Percentiles rank a stretch among this genome's conserved stretches.
Conservation (phyloP, 2,329 filamentous ascomycete species). For the Colletotrichum tropicale region DNA sequence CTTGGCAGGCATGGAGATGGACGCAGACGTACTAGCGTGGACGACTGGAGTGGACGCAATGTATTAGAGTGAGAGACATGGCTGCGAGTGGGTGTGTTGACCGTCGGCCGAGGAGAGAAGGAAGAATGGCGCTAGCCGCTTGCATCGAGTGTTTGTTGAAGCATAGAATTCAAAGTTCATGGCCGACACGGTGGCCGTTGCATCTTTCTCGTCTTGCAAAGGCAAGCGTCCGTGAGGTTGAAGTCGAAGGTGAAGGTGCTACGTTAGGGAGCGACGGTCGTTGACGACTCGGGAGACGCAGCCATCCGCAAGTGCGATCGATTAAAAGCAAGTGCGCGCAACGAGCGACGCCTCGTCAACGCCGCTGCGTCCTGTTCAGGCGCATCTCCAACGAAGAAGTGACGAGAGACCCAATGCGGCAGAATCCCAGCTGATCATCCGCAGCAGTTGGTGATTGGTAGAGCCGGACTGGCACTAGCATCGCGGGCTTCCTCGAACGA, state of each 20-base stretch:
- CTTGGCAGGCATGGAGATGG: constrained; percentile 5
- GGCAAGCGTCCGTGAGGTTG: not conserved
- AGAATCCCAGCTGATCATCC: constrained; percentile 2
- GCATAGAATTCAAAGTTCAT: not conserved
- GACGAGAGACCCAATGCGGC: not conserved
- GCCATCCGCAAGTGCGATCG: not conserved
- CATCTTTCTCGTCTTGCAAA: not conserved
- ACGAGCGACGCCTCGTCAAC: not conserved
- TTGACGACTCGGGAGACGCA: not conserved
- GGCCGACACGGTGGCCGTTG: not conserved
- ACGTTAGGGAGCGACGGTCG: not conserved
- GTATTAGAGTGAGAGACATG: constrained; percentile 12
- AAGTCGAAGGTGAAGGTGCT: not conserved
- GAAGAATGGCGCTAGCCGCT: not conserved
- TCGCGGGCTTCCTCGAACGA: constrained; percentile 1
- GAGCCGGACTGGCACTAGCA: constrained; percentile 1
- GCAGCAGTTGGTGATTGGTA: not conserved
- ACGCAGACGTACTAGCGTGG: constrained; percentile 9
- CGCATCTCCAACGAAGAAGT: not conserved
- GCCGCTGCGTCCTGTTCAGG: not conserved
- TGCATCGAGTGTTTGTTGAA: not conserved
- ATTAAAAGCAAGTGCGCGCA: not conserved
- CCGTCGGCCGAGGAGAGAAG: not conserved
- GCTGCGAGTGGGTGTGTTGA: not conserved
- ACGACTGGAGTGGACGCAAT: not conserved